phyloP scores from a whole-genome alignment of 2,329 filamentous ascomycete species.

The Neonectria neomacrospora region DNA sequence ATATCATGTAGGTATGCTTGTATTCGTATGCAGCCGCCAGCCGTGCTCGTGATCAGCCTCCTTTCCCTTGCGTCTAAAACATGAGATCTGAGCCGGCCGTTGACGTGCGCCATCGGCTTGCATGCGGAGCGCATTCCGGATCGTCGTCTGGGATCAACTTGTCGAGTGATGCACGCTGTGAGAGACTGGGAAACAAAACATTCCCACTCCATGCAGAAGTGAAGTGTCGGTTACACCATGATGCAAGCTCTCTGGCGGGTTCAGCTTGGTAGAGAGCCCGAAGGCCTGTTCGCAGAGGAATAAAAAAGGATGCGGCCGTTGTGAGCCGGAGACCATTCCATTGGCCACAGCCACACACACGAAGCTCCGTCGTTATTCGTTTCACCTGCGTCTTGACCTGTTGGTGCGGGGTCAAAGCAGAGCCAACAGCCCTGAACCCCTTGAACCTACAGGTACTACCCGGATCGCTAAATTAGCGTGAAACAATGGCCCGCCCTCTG shows the following conservation, averaged over 20 bases:
- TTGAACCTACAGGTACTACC: slow-evolving; percentile 6
- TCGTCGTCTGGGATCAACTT: slow-evolving; percentile 32
- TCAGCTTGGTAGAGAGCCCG: background rate
- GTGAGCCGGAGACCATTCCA: background rate
- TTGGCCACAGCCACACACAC: background rate
- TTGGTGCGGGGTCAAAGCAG: slow-evolving; percentile 15
- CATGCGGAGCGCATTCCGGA: slow-evolving; percentile 28
- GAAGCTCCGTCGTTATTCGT: slow-evolving; percentile 10
- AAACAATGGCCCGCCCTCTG: slow-evolving; percentile 30
- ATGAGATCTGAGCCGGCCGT: slow-evolving; percentile 28
- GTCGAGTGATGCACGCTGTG: slow-evolving; percentile 5
- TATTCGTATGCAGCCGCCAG: slow-evolving; percentile 27
- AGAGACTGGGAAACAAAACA: slow-evolving; percentile 11
- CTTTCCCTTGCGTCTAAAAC: slow-evolving; percentile 29
- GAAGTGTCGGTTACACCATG: background rate
- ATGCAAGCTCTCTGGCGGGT: background rate
- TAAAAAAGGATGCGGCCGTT: background rate
- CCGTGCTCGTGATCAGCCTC: slow-evolving; percentile 8
- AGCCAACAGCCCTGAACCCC: slow-evolving; percentile 3
- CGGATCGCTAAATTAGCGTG: slow-evolving; percentile 32
- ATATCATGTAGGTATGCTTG: background rate
- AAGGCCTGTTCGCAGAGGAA: background rate
- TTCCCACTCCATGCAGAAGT: background rate
- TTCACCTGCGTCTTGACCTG: slow-evolving; percentile 23
- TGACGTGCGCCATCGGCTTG: slow-evolving; percentile 25